Conservation (phyloP, 306 rosid species). For the Pyrus pyrifolia region DNA sequence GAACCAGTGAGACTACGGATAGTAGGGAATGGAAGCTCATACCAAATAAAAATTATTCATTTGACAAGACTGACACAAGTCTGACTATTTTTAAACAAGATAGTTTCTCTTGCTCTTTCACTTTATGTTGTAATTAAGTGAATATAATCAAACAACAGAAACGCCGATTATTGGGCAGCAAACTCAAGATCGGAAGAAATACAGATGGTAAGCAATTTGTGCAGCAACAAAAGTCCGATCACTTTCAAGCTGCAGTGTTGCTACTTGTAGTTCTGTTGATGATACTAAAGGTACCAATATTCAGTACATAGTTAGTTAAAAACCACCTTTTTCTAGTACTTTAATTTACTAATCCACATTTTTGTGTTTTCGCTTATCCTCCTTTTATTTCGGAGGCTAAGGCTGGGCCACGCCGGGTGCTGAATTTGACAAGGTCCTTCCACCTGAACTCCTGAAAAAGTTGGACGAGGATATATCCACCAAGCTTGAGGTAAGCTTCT, state of each 20-base stretch:
- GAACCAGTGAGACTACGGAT: not conserved
- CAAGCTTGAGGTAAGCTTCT: constrained; percentile 42
- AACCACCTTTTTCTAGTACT: not conserved
- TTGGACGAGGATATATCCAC: constrained; percentile 46
- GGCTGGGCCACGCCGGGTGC: constrained; percentile 55
- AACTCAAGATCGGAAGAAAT: not conserved
- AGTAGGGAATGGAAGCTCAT: not conserved
- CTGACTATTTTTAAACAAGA: not conserved
- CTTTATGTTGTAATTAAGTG: not conserved
- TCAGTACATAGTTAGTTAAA: not conserved
- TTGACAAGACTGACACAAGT: not conserved
- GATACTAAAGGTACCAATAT: constrained; percentile 54
- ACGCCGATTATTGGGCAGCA: not conserved
- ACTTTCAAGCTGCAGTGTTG: constrained; percentile 50
- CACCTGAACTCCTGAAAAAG: constrained; percentile 63
- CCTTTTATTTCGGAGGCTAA: constrained; percentile 35
- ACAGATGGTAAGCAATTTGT: constrained; percentile 1
- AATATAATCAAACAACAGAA: not conserved
- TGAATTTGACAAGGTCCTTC: constrained; percentile 42
- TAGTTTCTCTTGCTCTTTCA: not conserved
- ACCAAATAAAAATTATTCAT: not conserved
- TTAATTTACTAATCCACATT: not conserved
- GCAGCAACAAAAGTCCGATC: constrained; percentile 38
- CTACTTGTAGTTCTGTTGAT: constrained; percentile 41
- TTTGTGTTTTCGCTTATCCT: not conserved